A percentile compares a stretch with the other conserved stretches of the same genome.
These are phyloP conservation scores for Chlamydomonas applanata DNA, from an alignment of 139 green algal genomes.

Conservation along the genomic window DNA sequence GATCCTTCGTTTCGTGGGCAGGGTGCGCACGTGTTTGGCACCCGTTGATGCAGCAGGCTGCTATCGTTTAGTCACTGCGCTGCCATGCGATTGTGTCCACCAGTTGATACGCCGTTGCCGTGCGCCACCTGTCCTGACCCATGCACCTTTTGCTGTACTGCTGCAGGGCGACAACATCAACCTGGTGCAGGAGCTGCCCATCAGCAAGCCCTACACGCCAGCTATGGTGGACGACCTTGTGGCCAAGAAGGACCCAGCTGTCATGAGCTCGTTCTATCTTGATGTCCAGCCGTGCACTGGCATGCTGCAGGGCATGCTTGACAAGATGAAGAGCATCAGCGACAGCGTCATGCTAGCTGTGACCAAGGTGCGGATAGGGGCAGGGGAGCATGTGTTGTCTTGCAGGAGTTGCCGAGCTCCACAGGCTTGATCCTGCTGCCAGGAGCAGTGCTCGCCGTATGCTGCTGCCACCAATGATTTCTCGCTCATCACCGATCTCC, in stretches of 20 bases:
- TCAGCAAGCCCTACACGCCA: conserved; percentile 52
- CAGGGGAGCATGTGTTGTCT: too few species aligned
- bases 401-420: too few species aligned
- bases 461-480: too few species aligned
- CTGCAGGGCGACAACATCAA: conserved; percentile 46
- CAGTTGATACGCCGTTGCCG: not conserved
- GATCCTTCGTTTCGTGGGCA: too few species aligned
- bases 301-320: conserved; percentile 46
- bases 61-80: too few species aligned
- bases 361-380: conserved; percentile 37
- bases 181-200: conserved; percentile 73
- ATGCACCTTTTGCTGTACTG: not conserved
- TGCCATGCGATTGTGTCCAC: too few species aligned
- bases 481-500: too few species aligned
- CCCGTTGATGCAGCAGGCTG: too few species aligned
- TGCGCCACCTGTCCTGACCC: not conserved
- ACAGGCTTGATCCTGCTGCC: too few species aligned
- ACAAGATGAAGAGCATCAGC: conserved; percentile 64
- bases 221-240: conserved; percentile 57
- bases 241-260: conserved; percentile 33
- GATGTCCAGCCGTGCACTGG: conserved; percentile 50
- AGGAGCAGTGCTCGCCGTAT: not conserved
- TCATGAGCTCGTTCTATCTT: conserved; percentile 72
- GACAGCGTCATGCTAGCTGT: conserved; percentile 43
- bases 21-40: too few species aligned